Percentiles rank a stretch among this genome's conserved stretches.
Evolutionary conservation across 2,329 filamentous ascomycete species (phyloP).

Genomic region (Pseudogymnoascus sp.): DNA sequence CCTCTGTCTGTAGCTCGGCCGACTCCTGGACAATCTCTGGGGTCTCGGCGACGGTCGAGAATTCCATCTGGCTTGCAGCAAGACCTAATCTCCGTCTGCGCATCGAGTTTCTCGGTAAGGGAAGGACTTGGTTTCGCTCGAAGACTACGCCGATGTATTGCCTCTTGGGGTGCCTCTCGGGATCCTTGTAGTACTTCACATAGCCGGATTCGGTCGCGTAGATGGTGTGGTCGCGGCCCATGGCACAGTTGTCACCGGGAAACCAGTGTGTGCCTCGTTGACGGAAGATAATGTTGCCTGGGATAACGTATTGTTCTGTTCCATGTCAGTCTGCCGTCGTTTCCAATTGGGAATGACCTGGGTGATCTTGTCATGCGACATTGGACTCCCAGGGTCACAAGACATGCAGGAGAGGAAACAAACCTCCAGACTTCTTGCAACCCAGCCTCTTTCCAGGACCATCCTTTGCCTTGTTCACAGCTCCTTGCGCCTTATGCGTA

Average conservation of each 20-base stretch:
- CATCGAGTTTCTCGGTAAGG: constrained; percentile 65
- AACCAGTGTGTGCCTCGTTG: constrained; percentile 93
- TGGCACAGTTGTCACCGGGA: constrained; percentile 88
- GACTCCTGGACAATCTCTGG: neutral
- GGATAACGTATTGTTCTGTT: constrained; percentile 81
- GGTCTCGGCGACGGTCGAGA: constrained; percentile 16
- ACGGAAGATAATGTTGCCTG: constrained; percentile 96
- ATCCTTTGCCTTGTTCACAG: constrained; percentile 63
- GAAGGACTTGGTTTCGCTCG: constrained; percentile 70
- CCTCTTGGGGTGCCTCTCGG: constrained; percentile 68
- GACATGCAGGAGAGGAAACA: constrained; percentile 20
- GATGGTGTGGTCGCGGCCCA: constrained; percentile 95
- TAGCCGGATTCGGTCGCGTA: constrained; percentile 79
- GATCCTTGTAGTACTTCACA: constrained; percentile 95
- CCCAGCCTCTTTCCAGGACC: constrained; percentile 80
- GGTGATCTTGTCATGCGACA: neutral
- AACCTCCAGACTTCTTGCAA: constrained; percentile 86
- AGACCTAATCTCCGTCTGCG: constrained; percentile 70
- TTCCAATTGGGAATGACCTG: neutral
- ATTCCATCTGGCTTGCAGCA: constrained; percentile 44
- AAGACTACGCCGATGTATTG: constrained; percentile 95
- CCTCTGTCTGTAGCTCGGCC: constrained; percentile 14
- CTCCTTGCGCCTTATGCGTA: constrained; percentile 51
- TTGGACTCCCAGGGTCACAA: neutral
- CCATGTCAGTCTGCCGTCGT: neutral